Evolutionary conservation across 1,284 basidiomycete genomes (phyloP).

Genomic region (Sphaerobolus stellatus): DNA sequence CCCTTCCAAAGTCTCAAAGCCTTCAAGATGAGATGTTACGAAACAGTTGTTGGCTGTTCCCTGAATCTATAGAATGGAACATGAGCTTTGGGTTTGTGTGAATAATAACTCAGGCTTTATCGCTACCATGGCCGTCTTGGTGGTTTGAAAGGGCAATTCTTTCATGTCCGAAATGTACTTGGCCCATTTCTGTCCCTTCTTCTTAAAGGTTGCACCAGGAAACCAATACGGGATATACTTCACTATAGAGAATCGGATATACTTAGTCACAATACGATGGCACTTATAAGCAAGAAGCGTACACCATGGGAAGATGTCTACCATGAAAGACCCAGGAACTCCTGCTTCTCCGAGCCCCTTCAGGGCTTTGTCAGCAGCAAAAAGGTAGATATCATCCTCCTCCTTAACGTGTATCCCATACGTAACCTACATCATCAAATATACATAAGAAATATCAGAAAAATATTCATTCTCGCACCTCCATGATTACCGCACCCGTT

Average conservation of each 20-base stretch:
- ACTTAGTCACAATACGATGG: too few species aligned
- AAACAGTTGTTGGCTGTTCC: background rate
- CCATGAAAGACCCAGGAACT: background rate
- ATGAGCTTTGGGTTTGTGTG: background rate
- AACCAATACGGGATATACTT: background rate
- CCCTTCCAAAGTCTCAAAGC: background rate
- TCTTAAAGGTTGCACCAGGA: background rate
- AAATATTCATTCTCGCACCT: too few species aligned
- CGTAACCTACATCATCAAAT: background rate
- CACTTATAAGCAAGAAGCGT: too few species aligned
- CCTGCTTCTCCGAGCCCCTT: background rate
- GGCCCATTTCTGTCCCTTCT: background rate
- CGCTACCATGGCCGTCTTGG: background rate
- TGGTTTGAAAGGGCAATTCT: background rate
- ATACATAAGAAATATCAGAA: too few species aligned
- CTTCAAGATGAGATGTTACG: background rate
- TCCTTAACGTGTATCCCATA: background rate
- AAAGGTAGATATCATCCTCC: background rate
- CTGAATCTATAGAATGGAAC: background rate
- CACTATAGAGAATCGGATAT: background rate
- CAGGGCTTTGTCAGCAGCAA: constrained; percentile 14
- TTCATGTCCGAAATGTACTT: background rate
- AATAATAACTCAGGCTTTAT: background rate
- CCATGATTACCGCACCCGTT: background rate
- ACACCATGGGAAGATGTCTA: background rate